These are phyloP conservation scores for Pleurotus platypus DNA, from an alignment of 768 basidiomycete species.

Conservation along the genomic window DNA sequence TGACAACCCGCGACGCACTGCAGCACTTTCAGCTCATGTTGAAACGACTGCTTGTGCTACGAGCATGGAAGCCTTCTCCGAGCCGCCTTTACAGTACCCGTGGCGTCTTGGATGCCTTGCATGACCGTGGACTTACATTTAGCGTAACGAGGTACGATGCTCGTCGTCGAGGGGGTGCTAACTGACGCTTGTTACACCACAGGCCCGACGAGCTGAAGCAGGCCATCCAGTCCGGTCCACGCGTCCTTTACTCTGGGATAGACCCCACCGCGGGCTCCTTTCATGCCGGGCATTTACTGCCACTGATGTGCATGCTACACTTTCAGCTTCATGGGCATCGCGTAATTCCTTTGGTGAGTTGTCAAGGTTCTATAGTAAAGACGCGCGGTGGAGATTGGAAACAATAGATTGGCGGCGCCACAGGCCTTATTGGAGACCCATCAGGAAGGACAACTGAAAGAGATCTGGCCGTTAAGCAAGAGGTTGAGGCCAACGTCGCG, in stretches of 20 bases:
- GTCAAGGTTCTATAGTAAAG: not conserved
- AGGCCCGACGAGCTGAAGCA: not conserved
- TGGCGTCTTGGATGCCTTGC: conserved; percentile 36
- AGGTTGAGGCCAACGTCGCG: conserved; percentile 63
- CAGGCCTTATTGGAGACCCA: conserved; percentile 95
- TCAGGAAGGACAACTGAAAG: conserved; percentile 87
- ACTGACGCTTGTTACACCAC: not conserved
- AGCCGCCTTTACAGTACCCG: not conserved
- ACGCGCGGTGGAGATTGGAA: not conserved
- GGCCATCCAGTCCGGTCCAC: conserved; percentile 30
- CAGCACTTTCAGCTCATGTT: not conserved
- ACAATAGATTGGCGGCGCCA: conserved; percentile 90
- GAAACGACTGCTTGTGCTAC: not conserved
- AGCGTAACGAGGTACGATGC: conserved; percentile 38
- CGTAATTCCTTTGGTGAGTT: conserved; percentile 77
- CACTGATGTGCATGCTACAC: conserved; percentile 82
- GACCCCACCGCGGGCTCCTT: conserved; percentile 90
- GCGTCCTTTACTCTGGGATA: conserved; percentile 80
- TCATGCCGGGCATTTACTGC: conserved; percentile 92
- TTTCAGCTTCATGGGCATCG: conserved; percentile 85
- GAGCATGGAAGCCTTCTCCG: not conserved
- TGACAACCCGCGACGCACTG: too few relatives aligned
- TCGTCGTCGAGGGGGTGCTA: too few relatives aligned
- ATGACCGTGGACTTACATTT: conserved; percentile 43
- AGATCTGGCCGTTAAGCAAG: conserved; percentile 53